phyloP scores from a whole-genome alignment of 2,329 filamentous ascomycete genomes.

The Pseudogymnoascus sp. region DNA sequence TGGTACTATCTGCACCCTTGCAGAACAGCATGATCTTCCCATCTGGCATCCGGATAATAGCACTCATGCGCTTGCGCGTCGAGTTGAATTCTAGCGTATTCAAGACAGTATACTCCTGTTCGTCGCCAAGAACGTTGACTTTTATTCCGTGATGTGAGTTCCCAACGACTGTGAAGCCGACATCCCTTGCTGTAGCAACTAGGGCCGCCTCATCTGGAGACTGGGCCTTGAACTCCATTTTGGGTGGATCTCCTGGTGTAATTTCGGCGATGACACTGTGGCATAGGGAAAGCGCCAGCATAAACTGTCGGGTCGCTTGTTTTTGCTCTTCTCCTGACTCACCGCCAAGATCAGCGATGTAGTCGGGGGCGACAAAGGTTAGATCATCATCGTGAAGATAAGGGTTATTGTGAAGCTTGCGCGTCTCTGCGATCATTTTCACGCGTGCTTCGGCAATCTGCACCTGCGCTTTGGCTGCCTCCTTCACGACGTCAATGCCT shows the following conservation, averaged over 20 bases:
- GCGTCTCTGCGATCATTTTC: conserved; percentile 64
- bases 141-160: conserved; percentile 72
- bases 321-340: conserved; percentile 70
- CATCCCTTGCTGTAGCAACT: conserved; percentile 88
- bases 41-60: conserved; percentile 91
- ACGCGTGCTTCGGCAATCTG: conserved; percentile 75
- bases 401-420: conserved; percentile 77
- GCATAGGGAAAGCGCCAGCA: conserved; percentile 91
- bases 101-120: conserved; percentile 76
- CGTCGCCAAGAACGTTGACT: conserved; percentile 79
- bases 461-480: conserved; percentile 61
- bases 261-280: conserved; percentile 93
- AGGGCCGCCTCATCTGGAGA: conserved; percentile 94
- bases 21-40: conserved; percentile 85
- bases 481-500: conserved; percentile 78
- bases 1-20: conserved; percentile 95
- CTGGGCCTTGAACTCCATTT: conserved; percentile 92
- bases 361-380: conserved; percentile 89
- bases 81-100: conserved; percentile 98
- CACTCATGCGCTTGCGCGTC: conserved; percentile 93
- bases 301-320: conserved; percentile 76
- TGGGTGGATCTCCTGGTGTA: conserved; percentile 80
- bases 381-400: conserved; percentile 85
- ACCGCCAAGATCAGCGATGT: conserved; percentile 73
- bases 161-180: conserved; percentile 88